phyloP scores from a whole-genome alignment of 2,329 filamentous ascomycete genomes.

The Aspergillus ustus region DNA sequence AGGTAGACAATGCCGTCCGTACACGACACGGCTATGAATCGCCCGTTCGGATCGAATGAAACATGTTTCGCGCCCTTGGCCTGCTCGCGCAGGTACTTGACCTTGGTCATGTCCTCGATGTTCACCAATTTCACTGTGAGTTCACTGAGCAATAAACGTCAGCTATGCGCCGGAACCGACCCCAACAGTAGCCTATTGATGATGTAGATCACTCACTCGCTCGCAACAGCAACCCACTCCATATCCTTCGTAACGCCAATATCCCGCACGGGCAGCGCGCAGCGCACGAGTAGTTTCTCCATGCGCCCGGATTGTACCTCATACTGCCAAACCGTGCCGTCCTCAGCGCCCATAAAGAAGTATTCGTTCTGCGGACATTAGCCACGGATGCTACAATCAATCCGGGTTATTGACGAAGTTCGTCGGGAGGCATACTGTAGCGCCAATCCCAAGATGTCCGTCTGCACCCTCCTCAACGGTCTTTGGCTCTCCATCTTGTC shows the following conservation, averaged over 20 bases:
- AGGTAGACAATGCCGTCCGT: constrained; percentile 89
- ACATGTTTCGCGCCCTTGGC: constrained; percentile 88
- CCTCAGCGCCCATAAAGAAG: constrained; percentile 88
- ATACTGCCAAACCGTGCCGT: constrained; percentile 95
- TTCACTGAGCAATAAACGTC: constrained; percentile 59
- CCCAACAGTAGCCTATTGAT: not conserved
- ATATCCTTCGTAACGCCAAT: constrained; percentile 79
- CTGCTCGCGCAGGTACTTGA: constrained; percentile 82
- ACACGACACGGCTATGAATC: constrained; percentile 77
- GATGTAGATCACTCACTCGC: constrained; percentile 64
- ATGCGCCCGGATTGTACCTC: constrained; percentile 71
- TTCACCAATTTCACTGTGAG: constrained; percentile 88
- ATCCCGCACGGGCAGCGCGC: constrained; percentile 84
- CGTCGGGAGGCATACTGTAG: constrained; percentile 56
- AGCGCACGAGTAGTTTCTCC: constrained; percentile 81
- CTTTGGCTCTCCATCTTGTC: constrained; percentile 86
- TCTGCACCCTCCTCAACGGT: constrained; percentile 92
- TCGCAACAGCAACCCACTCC: constrained; percentile 92
- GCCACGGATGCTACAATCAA: not conserved
- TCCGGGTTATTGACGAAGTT: not conserved
- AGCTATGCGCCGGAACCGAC: constrained; percentile 1
- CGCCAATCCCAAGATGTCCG: constrained; percentile 78
- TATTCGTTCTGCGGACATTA: constrained; percentile 65
- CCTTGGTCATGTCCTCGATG: constrained; percentile 73
- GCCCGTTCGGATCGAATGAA: constrained; percentile 80